A percentile compares a stretch with the other conserved stretches of the same genome.
Evolutionary conservation across 192 early-diverging fungal species (phyloP).

Genomic region (Coemansia umbellata): DNA sequence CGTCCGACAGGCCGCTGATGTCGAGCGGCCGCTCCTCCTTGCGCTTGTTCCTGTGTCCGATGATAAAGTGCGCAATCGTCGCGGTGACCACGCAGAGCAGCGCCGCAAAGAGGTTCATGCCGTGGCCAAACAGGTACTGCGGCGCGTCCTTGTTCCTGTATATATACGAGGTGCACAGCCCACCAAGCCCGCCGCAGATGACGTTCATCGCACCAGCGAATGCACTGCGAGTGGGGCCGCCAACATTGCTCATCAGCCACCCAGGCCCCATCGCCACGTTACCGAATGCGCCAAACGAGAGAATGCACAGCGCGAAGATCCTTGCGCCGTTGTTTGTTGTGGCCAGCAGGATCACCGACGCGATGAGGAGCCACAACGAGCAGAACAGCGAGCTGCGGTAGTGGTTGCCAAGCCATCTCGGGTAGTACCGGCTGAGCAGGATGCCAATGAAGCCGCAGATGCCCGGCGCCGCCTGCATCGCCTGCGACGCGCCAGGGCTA

Average conservation of each 20-base stretch:
- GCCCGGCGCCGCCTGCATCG: slow-evolving; percentile 39
- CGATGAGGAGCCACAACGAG: slow-evolving; percentile 26
- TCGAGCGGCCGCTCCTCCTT: slow-evolving; percentile 30
- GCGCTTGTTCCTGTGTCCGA: slow-evolving; percentile 22
- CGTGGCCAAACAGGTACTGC: slow-evolving; percentile 38
- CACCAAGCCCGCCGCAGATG: slow-evolving; percentile 35
- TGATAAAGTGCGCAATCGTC: slow-evolving; percentile 20
- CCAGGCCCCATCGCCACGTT: slow-evolving; percentile 42
- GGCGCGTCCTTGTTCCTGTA: slow-evolving; percentile 48
- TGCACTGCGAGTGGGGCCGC: slow-evolving; percentile 34
- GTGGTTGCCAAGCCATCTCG: slow-evolving; percentile 24
- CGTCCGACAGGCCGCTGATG: slow-evolving; percentile 28
- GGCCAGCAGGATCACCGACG: slow-evolving; percentile 26
- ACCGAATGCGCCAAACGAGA: slow-evolving; percentile 44
- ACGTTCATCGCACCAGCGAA: slow-evolving; percentile 40
- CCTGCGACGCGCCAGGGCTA: slow-evolving; percentile 26
- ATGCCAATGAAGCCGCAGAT: slow-evolving; percentile 41
- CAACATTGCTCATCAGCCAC: slow-evolving; percentile 46
- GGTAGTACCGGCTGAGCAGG: slow-evolving; percentile 30
- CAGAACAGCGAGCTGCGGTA: slow-evolving; percentile 34
- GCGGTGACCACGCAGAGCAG: slow-evolving; percentile 19
- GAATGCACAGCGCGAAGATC: slow-evolving; percentile 41
- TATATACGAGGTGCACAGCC: slow-evolving; percentile 40
- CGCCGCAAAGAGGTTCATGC: slow-evolving; percentile 47
- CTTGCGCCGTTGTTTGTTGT: slow-evolving; percentile 36